A percentile compares a stretch with the other conserved stretches of the same genome.
phyloP scores from a whole-genome alignment of 1,139 yeast genomes.

The Hyphopichia burtonii region DNA sequence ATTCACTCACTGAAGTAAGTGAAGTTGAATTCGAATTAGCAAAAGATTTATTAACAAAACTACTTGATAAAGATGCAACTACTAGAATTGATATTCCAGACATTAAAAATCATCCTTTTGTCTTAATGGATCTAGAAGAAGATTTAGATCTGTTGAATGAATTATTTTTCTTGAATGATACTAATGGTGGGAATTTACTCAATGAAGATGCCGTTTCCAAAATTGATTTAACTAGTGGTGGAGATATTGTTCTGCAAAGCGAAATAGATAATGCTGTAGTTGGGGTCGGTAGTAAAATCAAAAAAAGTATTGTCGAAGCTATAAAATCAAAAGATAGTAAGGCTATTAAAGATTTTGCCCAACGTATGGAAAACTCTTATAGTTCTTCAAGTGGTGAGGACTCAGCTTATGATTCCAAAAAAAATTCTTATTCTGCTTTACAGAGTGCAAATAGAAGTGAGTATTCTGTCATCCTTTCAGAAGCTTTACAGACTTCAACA shows the following conservation, averaged over 20 bases:
- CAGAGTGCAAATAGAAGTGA: conserved; percentile 13
- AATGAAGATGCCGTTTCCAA: conserved; percentile 3
- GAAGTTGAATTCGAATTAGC: conserved; percentile 58
- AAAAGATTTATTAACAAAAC: conserved; percentile 59
- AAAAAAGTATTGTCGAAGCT: conserved; percentile 59
- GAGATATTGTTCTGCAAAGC: conserved; percentile 55
- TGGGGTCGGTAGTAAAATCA: conserved; percentile 71
- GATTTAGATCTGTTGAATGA: conserved; percentile 40
- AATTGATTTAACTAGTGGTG: neutral
- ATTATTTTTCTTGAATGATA: conserved; percentile 32
- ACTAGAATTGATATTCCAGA: conserved; percentile 69
- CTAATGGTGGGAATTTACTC: conserved; percentile 1
- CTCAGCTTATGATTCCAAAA: conserved; percentile 20
- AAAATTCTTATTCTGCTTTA: conserved; percentile 11
- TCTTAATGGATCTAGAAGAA: conserved; percentile 56
- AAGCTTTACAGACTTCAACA: conserved; percentile 17
- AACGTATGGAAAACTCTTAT: conserved; percentile 25
- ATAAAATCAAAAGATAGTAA: conserved; percentile 30
- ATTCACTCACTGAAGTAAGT: conserved; percentile 37
- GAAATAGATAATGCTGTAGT: conserved; percentile 77
- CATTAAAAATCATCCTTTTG: conserved; percentile 80
- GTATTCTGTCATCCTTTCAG: conserved; percentile 39
- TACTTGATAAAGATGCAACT: conserved; percentile 71
- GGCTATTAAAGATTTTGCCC: conserved; percentile 22
- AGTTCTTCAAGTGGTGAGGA: conserved; percentile 36